phyloP scores from a whole-genome alignment of 768 basidiomycete genomes.

The Collybia sordida region DNA sequence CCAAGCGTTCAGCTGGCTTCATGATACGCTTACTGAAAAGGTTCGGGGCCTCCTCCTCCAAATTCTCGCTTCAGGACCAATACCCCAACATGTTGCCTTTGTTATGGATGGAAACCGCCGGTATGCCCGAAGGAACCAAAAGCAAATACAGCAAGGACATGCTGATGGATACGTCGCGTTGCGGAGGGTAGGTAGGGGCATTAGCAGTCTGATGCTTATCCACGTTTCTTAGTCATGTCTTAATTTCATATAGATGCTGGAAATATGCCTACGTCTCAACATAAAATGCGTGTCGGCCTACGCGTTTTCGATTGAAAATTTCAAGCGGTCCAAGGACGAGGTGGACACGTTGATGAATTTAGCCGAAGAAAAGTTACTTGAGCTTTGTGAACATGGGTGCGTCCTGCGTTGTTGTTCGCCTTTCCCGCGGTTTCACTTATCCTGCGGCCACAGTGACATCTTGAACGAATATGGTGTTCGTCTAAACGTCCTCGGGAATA shows the following conservation, averaged over 20 bases:
- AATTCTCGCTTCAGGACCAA: slow-evolving; percentile 77
- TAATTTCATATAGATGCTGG: slow-evolving; percentile 63
- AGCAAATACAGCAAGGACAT: slow-evolving; percentile 78
- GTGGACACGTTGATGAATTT: slow-evolving; percentile 88
- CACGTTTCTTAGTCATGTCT: background rate
- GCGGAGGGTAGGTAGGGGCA: slow-evolving; percentile 58
- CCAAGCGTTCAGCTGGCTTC: slow-evolving; percentile 16
- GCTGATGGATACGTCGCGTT: slow-evolving; percentile 80
- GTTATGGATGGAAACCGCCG: slow-evolving; percentile 98
- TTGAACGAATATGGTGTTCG: slow-evolving; percentile 82
- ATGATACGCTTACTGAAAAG: slow-evolving; percentile 10
- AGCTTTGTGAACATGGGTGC: slow-evolving; percentile 81
- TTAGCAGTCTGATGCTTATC: background rate
- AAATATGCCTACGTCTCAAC: slow-evolving; percentile 78
- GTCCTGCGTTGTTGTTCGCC: slow-evolving; percentile 20
- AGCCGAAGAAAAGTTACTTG: slow-evolving; percentile 71
- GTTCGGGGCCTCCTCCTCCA: slow-evolving; percentile 8
- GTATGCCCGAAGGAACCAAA: slow-evolving; percentile 72
- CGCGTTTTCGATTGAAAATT: slow-evolving; percentile 98
- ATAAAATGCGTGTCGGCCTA: slow-evolving; percentile 90
- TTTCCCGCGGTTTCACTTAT: background rate
- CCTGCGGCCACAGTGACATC: slow-evolving; percentile 53
- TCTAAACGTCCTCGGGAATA: slow-evolving; percentile 79
- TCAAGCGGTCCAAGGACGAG: slow-evolving; percentile 83
- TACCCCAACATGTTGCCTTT: slow-evolving; percentile 90